Conservation (phyloP, 495 filamentous ascomycete genomes). For the Jackrogersella multiformis region DNA sequence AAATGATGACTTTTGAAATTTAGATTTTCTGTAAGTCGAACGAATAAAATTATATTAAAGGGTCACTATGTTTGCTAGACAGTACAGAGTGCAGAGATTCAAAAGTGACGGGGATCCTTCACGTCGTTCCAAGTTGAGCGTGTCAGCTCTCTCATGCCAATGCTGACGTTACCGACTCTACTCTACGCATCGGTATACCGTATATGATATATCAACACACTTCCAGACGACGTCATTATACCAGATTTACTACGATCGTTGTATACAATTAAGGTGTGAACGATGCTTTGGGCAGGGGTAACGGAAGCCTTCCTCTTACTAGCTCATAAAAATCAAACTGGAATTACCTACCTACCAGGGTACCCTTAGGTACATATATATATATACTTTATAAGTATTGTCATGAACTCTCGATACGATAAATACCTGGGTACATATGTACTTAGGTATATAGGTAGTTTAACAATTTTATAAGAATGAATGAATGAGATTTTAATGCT, state of each 20-base stretch:
- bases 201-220: background rate
- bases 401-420: background rate
- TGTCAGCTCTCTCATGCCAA: constrained; percentile 14
- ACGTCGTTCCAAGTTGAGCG: background rate
- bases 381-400: background rate
- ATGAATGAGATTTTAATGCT: too few species aligned
- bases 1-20: constrained; percentile 1
- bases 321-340: background rate
- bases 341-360: too few species aligned
- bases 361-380: too few species aligned
- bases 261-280: background rate
- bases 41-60: background rate
- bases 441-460: background rate
- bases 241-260: background rate
- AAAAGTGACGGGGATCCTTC: too few species aligned
- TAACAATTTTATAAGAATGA: too few species aligned
- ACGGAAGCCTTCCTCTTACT: background rate
- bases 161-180: constrained; percentile 7
- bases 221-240: background rate
- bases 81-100: too few species aligned
- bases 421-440: background rate
- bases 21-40: background rate
- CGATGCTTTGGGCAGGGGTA: background rate
- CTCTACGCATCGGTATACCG: background rate
- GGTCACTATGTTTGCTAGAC: background rate